These are phyloP conservation scores for Smittium mucronatum DNA, from an alignment of 371 early-diverging fungal genomes.

Conservation along the genomic window DNA sequence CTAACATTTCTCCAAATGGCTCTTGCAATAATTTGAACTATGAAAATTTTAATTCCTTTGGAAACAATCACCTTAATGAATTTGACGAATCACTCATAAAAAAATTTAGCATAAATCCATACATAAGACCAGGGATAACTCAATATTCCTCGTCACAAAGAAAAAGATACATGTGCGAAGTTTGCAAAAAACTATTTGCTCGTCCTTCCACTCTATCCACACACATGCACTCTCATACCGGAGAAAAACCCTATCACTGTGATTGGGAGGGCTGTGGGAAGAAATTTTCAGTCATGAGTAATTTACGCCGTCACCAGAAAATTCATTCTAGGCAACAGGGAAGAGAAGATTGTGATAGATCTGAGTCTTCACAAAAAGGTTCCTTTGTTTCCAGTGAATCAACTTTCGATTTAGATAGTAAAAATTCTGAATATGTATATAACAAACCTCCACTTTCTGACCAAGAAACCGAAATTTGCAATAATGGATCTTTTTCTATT, in stretches of 20 bases:
- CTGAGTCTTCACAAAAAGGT: neutral
- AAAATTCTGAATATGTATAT: neutral
- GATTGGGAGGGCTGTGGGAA: conserved; percentile 36
- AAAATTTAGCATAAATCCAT: conserved; percentile 11
- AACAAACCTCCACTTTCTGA: neutral
- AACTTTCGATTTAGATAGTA: neutral
- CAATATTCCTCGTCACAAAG: conserved; percentile 31
- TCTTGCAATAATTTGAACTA: neutral
- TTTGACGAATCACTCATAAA: neutral
- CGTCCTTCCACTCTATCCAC: conserved; percentile 31
- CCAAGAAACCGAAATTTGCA: neutral
- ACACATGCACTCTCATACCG: conserved; percentile 49
- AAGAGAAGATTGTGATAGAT: neutral
- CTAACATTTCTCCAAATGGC: neutral
- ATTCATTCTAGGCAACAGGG: conserved; percentile 28
- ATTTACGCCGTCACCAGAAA: conserved; percentile 33
- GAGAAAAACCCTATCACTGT: conserved; percentile 47
- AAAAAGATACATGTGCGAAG: conserved; percentile 30
- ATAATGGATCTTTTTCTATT: neutral
- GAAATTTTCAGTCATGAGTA: conserved; percentile 40
- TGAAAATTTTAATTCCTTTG: neutral
- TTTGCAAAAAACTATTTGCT: conserved; percentile 33
- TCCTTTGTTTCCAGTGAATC: neutral
- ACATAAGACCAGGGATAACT: conserved; percentile 19
- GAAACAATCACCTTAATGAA: neutral